These are phyloP conservation scores for Ceratocystis colombiana DNA, from an alignment of 2,329 filamentous ascomycete species.

Conservation along the genomic window DNA sequence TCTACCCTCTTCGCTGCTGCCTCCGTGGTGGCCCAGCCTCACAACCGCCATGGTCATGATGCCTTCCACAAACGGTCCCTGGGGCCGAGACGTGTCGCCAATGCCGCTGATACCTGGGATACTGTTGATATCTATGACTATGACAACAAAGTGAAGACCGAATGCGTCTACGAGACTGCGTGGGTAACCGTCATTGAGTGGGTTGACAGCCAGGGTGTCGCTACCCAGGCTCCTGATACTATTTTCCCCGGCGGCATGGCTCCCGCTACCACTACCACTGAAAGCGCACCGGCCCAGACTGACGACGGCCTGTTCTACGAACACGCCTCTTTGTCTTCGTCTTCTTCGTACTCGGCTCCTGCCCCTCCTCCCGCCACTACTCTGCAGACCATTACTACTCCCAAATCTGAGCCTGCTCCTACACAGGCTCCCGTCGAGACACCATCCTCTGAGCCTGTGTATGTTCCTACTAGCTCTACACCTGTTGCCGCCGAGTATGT, in stretches of 20 bases:
- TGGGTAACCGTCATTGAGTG: conserved; percentile 43
- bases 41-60: conserved; percentile 35
- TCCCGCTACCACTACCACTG: conserved; percentile 16
- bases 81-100: not conserved
- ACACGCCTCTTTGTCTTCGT: conserved; percentile 19
- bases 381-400: conserved; percentile 1
- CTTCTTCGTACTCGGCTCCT: not conserved
- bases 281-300: not conserved
- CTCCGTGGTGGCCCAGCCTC: conserved; percentile 43
- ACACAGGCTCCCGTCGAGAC: conserved; percentile 29
- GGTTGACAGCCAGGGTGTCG: conserved; percentile 31
- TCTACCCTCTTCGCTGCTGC: conserved; percentile 36
- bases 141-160: conserved; percentile 29
- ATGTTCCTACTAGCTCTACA: conserved; percentile 15
- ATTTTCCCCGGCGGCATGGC: conserved; percentile 29
- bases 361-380: conserved; percentile 4
- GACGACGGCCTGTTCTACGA: conserved; percentile 17
- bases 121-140: too few relatives aligned
- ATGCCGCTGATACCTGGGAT: not conserved
- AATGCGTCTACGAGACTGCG: conserved; percentile 32
- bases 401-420: conserved; percentile 27
- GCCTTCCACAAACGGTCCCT: conserved; percentile 30
- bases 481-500: conserved; percentile 4
- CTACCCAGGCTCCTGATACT: conserved; percentile 22
- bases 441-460: conserved; percentile 24